A percentile compares a stretch with the other conserved stretches of the same genome.
phyloP scores from a whole-genome alignment of 495 filamentous ascomycete genomes.

The Geoglossum glabrum region DNA sequence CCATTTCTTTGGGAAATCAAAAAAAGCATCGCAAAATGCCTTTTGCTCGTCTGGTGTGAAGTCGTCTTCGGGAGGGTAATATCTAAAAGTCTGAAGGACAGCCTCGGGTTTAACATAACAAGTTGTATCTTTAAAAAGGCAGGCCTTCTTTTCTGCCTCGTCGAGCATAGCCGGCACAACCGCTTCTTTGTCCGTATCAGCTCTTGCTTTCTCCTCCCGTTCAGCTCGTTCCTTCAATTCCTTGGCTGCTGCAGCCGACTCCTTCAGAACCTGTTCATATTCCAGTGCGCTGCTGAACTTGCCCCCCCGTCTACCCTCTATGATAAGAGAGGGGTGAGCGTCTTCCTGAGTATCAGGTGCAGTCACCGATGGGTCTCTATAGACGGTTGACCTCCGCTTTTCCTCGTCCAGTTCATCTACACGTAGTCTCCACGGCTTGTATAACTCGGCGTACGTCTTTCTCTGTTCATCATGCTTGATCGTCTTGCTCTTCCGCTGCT shows the following conservation, averaged over 20 bases:
- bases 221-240: conserved; percentile 51
- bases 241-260: conserved; percentile 56
- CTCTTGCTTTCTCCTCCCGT: conserved; percentile 45
- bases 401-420: conserved; percentile 40
- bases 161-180: conserved; percentile 58
- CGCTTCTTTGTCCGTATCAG: conserved; percentile 69
- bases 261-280: conserved; percentile 51
- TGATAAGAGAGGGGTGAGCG: conserved; percentile 7
- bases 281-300: conserved; percentile 56
- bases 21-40: conserved; percentile 58
- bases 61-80: conserved; percentile 56
- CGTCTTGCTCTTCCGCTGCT: conserved; percentile 22
- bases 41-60: conserved; percentile 65
- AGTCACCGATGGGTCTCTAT: conserved; percentile 20
- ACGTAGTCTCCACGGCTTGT: conserved; percentile 27
- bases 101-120: conserved; percentile 44
- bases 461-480: conserved; percentile 17
- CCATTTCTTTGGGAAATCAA: conserved; percentile 77
- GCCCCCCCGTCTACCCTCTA: conserved; percentile 36
- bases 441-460: conserved; percentile 23
- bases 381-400: conserved; percentile 32
- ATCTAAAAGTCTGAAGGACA: conserved; percentile 50
- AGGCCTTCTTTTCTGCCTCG: conserved; percentile 7
- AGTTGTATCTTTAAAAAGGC: conserved; percentile 48
- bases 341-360: conserved; percentile 9